phyloP scores from a whole-genome alignment of 768 basidiomycete species.

The Obba rivulosa region DNA sequence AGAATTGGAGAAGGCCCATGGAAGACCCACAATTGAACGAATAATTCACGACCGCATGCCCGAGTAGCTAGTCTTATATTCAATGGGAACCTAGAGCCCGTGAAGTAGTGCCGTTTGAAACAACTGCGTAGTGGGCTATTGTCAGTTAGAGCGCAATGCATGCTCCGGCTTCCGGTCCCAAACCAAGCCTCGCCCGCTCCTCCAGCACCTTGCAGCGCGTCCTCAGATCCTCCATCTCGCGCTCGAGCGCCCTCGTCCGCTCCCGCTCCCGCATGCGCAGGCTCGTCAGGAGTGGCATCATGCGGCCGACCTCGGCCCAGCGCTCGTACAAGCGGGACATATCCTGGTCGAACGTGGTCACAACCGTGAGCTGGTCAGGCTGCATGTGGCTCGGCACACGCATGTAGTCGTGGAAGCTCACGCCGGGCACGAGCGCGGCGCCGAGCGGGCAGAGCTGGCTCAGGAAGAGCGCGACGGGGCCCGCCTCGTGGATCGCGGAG shows the following conservation, averaged over 20 bases:
- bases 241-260: constrained; percentile 31
- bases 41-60: too few species aligned
- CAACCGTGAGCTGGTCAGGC: constrained; percentile 12
- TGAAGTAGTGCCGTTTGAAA: too few species aligned
- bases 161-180: too few species aligned
- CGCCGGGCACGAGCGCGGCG: constrained; percentile 39
- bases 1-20: too few species aligned
- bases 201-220: constrained; percentile 39
- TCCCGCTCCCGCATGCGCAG: constrained; percentile 41
- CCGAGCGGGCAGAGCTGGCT: constrained; percentile 43
- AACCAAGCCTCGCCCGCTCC: constrained; percentile 22
- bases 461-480: constrained; percentile 45
- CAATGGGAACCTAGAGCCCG: too few species aligned
- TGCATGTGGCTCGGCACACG: too few species aligned
- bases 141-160: too few species aligned
- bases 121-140: too few species aligned
- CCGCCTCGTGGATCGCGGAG: constrained; percentile 39
- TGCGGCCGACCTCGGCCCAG: constrained; percentile 39
- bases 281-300: constrained; percentile 40
- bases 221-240: constrained; percentile 47
- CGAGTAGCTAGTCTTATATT: too few species aligned
- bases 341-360: constrained; percentile 4
- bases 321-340: constrained; percentile 22
- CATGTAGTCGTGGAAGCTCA: constrained; percentile 36
- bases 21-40: too few species aligned